phyloP scores from a whole-genome alignment of 1,284 basidiomycete genomes.

The Mycena sp. region DNA sequence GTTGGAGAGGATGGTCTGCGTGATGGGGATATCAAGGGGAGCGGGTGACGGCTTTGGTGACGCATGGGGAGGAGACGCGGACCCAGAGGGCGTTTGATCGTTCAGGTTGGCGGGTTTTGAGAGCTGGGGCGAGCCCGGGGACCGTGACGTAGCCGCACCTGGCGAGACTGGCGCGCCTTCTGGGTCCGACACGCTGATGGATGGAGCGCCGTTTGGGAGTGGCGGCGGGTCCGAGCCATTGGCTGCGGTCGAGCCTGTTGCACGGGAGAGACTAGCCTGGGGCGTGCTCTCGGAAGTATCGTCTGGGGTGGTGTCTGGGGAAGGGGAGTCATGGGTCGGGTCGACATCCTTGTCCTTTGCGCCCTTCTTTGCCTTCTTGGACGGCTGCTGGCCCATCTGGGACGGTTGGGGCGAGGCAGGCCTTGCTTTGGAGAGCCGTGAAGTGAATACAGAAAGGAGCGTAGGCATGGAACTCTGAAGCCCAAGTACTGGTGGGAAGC shows the following conservation, averaged over 20 bases:
- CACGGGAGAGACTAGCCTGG: conserved; percentile 55
- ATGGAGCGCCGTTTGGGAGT: conserved; percentile 52
- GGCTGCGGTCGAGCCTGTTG: conserved; percentile 46
- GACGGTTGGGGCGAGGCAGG: conserved; percentile 72
- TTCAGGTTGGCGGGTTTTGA: conserved; percentile 45
- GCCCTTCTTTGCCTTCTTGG: conserved; percentile 79
- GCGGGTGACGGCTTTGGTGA: conserved; percentile 56
- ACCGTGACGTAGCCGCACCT: conserved; percentile 34
- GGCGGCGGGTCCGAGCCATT: conserved; percentile 41
- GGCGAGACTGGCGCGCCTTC: conserved; percentile 48
- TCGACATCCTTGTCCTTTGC: conserved; percentile 56
- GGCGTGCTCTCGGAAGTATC: conserved; percentile 50
- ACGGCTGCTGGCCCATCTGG: conserved; percentile 81
- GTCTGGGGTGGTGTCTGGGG: conserved; percentile 45
- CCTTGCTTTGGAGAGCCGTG: conserved; percentile 74
- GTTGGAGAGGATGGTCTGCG: conserved; percentile 79
- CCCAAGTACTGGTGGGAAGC: conserved; percentile 20
- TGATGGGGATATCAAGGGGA: conserved; percentile 80
- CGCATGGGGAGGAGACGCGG: conserved; percentile 46
- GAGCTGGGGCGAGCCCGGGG: conserved; percentile 49
- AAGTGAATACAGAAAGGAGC: conserved; percentile 77
- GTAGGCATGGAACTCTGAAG: conserved; percentile 79
- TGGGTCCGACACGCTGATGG: conserved; percentile 63
- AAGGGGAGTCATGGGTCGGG: conserved; percentile 36
- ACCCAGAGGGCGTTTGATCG: conserved; percentile 40